Evolutionary conservation across 23 red algal species (phyloP).

Genomic region (Gracilaria domingensis): DNA sequence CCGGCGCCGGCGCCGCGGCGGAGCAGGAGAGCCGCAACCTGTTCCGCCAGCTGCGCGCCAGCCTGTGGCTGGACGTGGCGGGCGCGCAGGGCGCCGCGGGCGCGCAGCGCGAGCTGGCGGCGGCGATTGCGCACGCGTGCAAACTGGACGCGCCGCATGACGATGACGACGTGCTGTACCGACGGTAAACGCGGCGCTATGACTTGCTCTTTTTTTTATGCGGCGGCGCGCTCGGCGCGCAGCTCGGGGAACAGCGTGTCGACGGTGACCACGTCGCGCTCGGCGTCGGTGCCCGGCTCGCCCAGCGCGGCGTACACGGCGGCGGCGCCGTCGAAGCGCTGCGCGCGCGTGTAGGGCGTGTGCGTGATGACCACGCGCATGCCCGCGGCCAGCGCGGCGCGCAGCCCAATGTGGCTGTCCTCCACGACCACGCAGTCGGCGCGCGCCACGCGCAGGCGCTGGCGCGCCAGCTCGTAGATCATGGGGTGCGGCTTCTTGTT

Average conservation of each 20-base stretch:
- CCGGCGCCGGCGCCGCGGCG: not conserved
- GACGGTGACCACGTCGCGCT: slow-evolving; percentile 31
- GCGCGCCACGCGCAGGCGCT: slow-evolving; percentile 59
- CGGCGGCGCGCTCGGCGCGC: slow-evolving; percentile 42
- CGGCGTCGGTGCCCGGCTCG: slow-evolving; percentile 13
- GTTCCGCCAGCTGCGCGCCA: not conserved
- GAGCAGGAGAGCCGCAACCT: not conserved
- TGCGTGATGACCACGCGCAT: slow-evolving; percentile 90
- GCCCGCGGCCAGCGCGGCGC: slow-evolving; percentile 78
- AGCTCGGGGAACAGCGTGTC: slow-evolving; percentile 68
- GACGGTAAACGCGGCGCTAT: too few relatives aligned
- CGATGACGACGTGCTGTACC: too few relatives aligned
- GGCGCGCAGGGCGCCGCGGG: too few relatives aligned
- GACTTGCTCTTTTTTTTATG: not conserved
- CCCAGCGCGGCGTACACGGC: slow-evolving; percentile 72
- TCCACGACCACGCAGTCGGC: slow-evolving; percentile 92
- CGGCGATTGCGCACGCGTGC: too few relatives aligned
- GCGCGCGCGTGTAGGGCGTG: slow-evolving; percentile 78
- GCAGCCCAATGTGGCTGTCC: slow-evolving; percentile 91
- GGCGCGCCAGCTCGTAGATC: slow-evolving; percentile 86
- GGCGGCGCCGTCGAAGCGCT: slow-evolving; percentile 81
- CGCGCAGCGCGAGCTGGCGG: too few relatives aligned
- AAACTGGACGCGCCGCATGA: too few relatives aligned
- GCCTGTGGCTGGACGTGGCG: not conserved
- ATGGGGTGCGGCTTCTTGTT: slow-evolving; percentile 97